Evolutionary conservation across 2,329 filamentous ascomycete species (phyloP).

Genomic region (Colletotrichum eleusines): DNA sequence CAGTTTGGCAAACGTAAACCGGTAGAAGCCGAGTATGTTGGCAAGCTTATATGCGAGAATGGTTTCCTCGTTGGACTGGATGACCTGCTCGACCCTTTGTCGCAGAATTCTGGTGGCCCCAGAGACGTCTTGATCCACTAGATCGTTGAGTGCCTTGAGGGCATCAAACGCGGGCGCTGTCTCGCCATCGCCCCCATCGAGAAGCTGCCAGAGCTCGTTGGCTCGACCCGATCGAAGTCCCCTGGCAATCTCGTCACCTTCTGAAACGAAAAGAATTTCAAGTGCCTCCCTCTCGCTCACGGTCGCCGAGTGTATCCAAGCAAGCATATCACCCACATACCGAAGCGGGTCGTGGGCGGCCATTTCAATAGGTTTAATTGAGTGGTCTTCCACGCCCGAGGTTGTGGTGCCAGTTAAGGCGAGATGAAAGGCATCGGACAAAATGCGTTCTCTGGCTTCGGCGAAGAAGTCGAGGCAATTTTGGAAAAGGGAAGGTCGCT

Average conservation of each 20-base stretch:
- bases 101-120: conserved; percentile 87
- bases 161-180: conserved; percentile 77
- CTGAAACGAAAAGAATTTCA: conserved; percentile 90
- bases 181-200: conserved; percentile 68
- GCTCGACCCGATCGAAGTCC: conserved; percentile 84
- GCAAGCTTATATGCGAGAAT: conserved; percentile 90
- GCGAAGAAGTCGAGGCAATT: conserved; percentile 94
- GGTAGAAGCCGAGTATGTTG: conserved; percentile 91
- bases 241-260: conserved; percentile 88
- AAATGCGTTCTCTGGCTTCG: conserved; percentile 85
- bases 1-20: conserved; percentile 83
- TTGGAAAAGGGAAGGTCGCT: conserved; percentile 90
- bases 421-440: conserved; percentile 90
- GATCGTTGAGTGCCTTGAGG: conserved; percentile 81
- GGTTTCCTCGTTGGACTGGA: conserved; percentile 91
- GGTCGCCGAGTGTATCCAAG: conserved; percentile 93
- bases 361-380: conserved; percentile 91
- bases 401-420: conserved; percentile 82
- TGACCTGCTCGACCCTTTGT: conserved; percentile 90
- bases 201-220: conserved; percentile 84
- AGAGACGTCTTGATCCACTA: conserved; percentile 87
- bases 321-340: conserved; percentile 97
- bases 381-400: conserved; percentile 68
- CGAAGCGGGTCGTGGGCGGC: conserved; percentile 91
- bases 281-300: conserved; percentile 95